phyloP scores from a whole-genome alignment of 1,284 basidiomycete genomes.

The Pseudozyma thailandica region DNA sequence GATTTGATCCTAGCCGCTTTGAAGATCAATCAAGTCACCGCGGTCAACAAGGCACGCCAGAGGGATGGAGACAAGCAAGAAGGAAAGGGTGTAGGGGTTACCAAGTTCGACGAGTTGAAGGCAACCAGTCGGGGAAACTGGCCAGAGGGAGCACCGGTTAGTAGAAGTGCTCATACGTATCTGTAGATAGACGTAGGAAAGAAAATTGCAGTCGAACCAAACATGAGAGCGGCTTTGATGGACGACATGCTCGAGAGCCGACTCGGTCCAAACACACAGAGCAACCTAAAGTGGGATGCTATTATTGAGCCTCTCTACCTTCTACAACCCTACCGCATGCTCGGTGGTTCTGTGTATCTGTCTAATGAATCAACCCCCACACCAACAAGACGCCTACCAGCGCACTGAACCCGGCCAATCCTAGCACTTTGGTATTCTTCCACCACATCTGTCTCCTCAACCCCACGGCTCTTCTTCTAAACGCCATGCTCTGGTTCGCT shows the following conservation, averaged over 20 bases:
- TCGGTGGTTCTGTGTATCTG: neutral
- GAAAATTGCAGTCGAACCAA: no score
- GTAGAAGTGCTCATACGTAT: constrained; percentile 11
- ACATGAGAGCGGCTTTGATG: no score
- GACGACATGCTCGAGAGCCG: no score
- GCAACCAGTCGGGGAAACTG: constrained; percentile 38
- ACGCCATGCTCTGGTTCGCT: constrained; percentile 94
- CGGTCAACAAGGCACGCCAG: constrained; percentile 15
- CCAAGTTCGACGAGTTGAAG: constrained; percentile 15
- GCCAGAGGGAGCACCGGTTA: constrained; percentile 41
- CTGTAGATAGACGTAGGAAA: constrained; percentile 17
- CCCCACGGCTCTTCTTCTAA: constrained; percentile 86
- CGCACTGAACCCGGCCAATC: constrained; percentile 77
- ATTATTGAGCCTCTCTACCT: no score
- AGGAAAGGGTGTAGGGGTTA: neutral
- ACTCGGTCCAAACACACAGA: no score
- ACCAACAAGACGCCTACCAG: constrained; percentile 71
- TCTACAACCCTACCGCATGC: neutral
- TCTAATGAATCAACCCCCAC: constrained; percentile 31
- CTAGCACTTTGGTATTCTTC: constrained; percentile 76
- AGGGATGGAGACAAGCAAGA: neutral
- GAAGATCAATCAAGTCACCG: constrained; percentile 51
- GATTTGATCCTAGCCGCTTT: constrained; percentile 58
- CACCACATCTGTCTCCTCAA: constrained; percentile 96
- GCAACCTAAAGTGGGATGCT: no score